Conservation (phyloP, 2,329 filamentous ascomycete species). For the Aspergillus puulaauensis region DNA sequence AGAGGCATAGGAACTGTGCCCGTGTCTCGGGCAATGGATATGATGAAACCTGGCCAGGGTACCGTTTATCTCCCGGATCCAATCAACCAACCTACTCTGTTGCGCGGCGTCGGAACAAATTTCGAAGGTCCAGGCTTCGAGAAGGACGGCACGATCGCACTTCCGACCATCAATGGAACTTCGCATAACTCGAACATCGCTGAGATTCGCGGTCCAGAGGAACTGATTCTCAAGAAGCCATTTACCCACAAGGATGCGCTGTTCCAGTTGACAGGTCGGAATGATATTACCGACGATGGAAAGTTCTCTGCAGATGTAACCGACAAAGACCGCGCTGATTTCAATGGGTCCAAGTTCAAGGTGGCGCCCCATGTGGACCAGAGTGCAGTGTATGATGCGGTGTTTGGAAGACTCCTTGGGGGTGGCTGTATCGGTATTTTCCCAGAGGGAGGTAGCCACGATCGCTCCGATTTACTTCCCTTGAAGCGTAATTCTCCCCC, state of each 20-base stretch:
- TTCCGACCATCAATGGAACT: conserved; percentile 79
- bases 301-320: conserved; percentile 58
- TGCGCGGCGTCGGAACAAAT: conserved; percentile 77
- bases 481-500: conserved; percentile 62
- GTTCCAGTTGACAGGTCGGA: conserved; percentile 77
- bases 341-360: conserved; percentile 78
- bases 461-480: conserved; percentile 85
- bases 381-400: conserved; percentile 87
- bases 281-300: conserved; percentile 68
- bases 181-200: conserved; percentile 81
- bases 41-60: conserved; percentile 75
- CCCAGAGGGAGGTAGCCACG: conserved; percentile 93
- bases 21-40: conserved; percentile 89
- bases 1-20: conserved; percentile 84
- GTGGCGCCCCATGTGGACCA: conserved; percentile 92
- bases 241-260: conserved; percentile 76
- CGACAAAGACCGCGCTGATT: conserved; percentile 55
- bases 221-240: conserved; percentile 81
- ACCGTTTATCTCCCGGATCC: conserved; percentile 88
- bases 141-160: conserved; percentile 77
- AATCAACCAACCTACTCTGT: conserved; percentile 74
- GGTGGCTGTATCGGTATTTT: conserved; percentile 96
- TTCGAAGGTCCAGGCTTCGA: conserved; percentile 73
- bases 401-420: conserved; percentile 77
- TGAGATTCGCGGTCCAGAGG: conserved; percentile 75